A percentile compares a stretch with the other conserved stretches of the same genome.
Evolutionary conservation across 2,329 filamentous ascomycete genomes (phyloP).

Genomic region (Penicillium paneum): DNA sequence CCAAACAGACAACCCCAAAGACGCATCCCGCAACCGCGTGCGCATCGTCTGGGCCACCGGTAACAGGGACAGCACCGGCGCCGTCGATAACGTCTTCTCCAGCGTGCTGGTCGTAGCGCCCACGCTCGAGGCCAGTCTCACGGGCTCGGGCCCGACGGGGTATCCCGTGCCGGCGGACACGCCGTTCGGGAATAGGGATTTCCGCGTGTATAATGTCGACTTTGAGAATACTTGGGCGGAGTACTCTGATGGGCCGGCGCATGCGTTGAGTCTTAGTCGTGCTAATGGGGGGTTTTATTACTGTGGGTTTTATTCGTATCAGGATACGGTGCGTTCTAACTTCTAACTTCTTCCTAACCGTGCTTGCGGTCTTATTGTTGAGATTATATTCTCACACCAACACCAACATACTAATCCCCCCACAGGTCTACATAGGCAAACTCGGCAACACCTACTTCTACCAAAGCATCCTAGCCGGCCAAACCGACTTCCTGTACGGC

Average conservation of each 20-base stretch:
- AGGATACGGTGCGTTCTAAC: constrained; percentile 54
- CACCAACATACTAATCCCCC: not conserved
- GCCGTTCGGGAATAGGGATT: constrained; percentile 62
- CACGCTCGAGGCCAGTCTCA: constrained; percentile 60
- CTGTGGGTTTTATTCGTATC: constrained; percentile 64
- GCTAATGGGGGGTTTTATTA: constrained; percentile 67
- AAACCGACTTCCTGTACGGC: constrained; percentile 68
- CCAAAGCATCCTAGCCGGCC: constrained; percentile 58
- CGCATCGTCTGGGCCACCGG: constrained; percentile 59
- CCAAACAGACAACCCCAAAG: constrained; percentile 50
- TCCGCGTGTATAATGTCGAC: constrained; percentile 65
- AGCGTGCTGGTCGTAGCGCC: constrained; percentile 62
- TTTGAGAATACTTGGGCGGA: constrained; percentile 60
- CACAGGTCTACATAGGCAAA: constrained; percentile 60
- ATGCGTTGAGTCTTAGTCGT: constrained; percentile 59
- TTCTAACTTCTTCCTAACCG: not conserved
- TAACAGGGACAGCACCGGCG: constrained; percentile 45
- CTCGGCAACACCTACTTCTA: constrained; percentile 65
- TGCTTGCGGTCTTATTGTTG: not conserved
- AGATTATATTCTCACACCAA: not conserved
- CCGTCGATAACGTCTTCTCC: constrained; percentile 60
- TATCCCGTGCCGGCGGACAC: constrained; percentile 59
- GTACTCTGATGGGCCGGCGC: constrained; percentile 54
- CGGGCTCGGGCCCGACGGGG: constrained; percentile 61
- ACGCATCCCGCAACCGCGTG: constrained; percentile 50